Conservation (phyloP, 768 basidiomycete genomes). For the Leccinum imitatum region DNA sequence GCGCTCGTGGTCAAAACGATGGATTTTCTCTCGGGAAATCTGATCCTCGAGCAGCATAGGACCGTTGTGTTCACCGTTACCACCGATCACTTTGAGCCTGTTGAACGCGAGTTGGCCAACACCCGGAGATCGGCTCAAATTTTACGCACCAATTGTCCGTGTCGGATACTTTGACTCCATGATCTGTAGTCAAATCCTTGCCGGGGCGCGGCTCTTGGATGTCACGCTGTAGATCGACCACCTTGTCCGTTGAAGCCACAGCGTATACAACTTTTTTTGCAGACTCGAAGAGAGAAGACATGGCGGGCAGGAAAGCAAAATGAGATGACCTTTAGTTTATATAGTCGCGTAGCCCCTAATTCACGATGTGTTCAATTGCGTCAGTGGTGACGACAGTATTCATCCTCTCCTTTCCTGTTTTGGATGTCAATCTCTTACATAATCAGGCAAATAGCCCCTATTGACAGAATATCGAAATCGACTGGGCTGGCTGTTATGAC, state of each 20-base stretch:
- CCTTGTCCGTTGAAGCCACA: conserved; percentile 18
- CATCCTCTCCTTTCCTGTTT: not conserved
- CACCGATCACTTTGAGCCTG: conserved; percentile 53
- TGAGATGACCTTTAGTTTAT: not conserved
- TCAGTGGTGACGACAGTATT: conserved; percentile 24
- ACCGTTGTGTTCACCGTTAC: conserved; percentile 49
- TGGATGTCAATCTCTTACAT: not conserved
- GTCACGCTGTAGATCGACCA: conserved; percentile 27
- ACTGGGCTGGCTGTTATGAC: not conserved
- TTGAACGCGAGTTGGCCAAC: conserved; percentile 6
- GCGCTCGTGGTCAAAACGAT: conserved; percentile 83
- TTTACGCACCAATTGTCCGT: conserved; percentile 60
- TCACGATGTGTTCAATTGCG: conserved; percentile 7
- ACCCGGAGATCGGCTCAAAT: not conserved
- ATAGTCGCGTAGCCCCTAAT: conserved; percentile 11
- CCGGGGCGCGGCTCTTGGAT: conserved; percentile 19
- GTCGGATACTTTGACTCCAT: conserved; percentile 56
- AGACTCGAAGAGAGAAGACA: conserved; percentile 17
- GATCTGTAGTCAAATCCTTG: conserved; percentile 53
- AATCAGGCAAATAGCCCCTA: conserved; percentile 4
- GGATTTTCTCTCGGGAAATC: conserved; percentile 71
- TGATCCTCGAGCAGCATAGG: conserved; percentile 80
- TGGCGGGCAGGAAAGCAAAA: not conserved
- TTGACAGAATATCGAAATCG: not conserved
- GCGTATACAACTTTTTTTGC: conserved; percentile 14